Percentiles rank a stretch among this genome's conserved stretches.
Evolutionary conservation across 352 stramenopile species (phyloP).

Genomic region (Thraustochytrium sp.): DNA sequence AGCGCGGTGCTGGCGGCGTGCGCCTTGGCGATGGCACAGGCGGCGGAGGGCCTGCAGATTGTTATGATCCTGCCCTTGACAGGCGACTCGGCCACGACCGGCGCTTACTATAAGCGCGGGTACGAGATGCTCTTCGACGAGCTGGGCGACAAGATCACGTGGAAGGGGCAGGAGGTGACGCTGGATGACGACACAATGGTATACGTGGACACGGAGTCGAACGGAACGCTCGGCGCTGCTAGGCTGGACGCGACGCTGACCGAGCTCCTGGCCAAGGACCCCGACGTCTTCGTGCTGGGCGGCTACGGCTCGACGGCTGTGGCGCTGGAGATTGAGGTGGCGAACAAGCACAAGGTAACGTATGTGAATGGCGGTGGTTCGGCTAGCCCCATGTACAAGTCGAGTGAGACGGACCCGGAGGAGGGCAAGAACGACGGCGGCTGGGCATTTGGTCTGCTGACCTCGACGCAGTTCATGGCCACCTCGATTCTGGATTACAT

Average conservation of each 20-base stretch:
- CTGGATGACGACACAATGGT: not conserved
- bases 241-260: not conserved
- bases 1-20: not conserved
- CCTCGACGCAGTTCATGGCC: not conserved
- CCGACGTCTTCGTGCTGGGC: constrained; percentile 12
- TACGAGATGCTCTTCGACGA: not conserved
- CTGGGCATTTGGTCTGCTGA: constrained; percentile 10
- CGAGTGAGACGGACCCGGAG: not conserved
- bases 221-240: not conserved
- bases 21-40: not conserved
- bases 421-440: not conserved
- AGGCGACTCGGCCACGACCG: not conserved
- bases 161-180: not conserved
- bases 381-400: not conserved
- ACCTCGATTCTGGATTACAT: not conserved
- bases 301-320: not conserved
- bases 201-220: not conserved
- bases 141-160: not conserved
- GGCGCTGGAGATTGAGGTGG: not conserved
- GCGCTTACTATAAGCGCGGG: not conserved
- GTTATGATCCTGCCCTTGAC: not conserved
- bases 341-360: not conserved
- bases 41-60: not conserved
- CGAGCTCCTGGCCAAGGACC: not conserved
- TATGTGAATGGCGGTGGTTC: constrained; percentile 7